Percentiles rank a stretch among this genome's conserved stretches.
phyloP scores from a whole-genome alignment of 1,284 basidiomycete species.

The Rugosomyces carneus region DNA sequence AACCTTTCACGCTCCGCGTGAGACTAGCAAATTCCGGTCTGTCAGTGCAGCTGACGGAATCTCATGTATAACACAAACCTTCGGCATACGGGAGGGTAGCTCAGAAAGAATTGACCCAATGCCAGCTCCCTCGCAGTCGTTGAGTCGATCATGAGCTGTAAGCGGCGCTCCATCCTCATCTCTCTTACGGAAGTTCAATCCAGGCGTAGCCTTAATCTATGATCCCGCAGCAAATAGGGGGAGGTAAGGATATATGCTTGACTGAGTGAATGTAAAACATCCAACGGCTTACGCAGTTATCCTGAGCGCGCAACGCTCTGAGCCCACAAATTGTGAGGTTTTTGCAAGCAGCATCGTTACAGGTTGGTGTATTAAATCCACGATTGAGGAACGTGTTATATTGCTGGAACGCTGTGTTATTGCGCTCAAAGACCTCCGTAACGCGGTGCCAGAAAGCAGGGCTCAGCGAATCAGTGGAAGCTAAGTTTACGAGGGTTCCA shows the following conservation, averaged over 20 bases:
- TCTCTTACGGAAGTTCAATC: slow-evolving; percentile 21
- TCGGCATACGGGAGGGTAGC: slow-evolving; percentile 8
- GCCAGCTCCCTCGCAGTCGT: slow-evolving; percentile 27
- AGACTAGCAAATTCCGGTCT: neutral
- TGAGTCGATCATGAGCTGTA: slow-evolving; percentile 6
- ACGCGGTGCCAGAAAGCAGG: slow-evolving; percentile 58
- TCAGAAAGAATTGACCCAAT: slow-evolving; percentile 22
- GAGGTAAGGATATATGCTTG: neutral
- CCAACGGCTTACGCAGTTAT: slow-evolving; percentile 39
- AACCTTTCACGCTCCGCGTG: neutral
- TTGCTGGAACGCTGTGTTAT: slow-evolving; percentile 42
- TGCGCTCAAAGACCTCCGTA: slow-evolving; percentile 46
- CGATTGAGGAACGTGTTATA: slow-evolving; percentile 39
- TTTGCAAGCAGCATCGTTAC: slow-evolving; percentile 37
- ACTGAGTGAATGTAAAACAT: neutral
- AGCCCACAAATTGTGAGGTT: slow-evolving; percentile 40
- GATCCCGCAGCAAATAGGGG: neutral
- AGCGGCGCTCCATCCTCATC: slow-evolving; percentile 5
- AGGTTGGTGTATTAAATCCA: slow-evolving; percentile 30
- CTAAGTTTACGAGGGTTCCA: slow-evolving; percentile 36
- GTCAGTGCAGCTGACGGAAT: neutral
- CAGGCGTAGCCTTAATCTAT: slow-evolving; percentile 23
- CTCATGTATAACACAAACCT: neutral
- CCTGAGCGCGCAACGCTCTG: slow-evolving; percentile 41
- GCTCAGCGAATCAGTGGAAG: slow-evolving; percentile 26